Evolutionary conservation across 2,329 filamentous ascomycete species (phyloP).

Genomic region (Talaromyces sp.): DNA sequence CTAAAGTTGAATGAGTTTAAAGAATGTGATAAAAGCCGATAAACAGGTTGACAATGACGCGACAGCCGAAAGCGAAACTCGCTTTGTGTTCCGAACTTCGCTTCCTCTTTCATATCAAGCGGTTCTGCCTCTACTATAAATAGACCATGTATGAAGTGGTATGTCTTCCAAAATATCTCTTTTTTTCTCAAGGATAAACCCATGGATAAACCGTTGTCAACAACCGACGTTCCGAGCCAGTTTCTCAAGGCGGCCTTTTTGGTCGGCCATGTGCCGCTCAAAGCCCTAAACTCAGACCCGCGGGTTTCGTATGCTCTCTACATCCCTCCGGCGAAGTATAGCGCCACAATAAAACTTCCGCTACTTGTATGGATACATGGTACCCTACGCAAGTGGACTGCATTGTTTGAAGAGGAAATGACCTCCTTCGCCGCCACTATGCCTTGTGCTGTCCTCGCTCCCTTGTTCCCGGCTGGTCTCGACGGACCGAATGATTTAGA

Average conservation of each 20-base stretch:
- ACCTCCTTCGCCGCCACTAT: constrained; percentile 18
- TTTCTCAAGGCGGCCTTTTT: constrained; percentile 22
- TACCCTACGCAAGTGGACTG: constrained; percentile 17
- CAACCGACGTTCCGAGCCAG: neutral
- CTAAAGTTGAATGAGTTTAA: too few species aligned
- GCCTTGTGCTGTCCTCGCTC: constrained; percentile 22
- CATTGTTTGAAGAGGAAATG: constrained; percentile 9
- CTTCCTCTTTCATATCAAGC: too few species aligned
- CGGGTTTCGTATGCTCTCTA: constrained; percentile 25
- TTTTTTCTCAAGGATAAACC: too few species aligned
- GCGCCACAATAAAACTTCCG: constrained; percentile 12
- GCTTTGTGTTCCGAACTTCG: too few species aligned
- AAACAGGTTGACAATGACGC: too few species aligned
- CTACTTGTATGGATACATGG: constrained; percentile 26
- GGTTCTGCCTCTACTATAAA: too few species aligned
- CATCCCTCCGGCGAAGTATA: constrained; percentile 19
- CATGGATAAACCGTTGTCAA: too few species aligned
- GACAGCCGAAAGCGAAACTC: too few species aligned
- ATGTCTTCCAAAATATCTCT: too few species aligned
- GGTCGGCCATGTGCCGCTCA: constrained; percentile 18
- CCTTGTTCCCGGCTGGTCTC: constrained; percentile 25
- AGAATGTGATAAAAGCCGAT: too few species aligned
- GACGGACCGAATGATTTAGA: constrained; percentile 24
- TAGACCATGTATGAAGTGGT: too few species aligned
- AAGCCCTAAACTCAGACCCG: constrained; percentile 17